Percentiles rank a stretch among this genome's conserved stretches.
phyloP scores from a whole-genome alignment of 2,329 filamentous ascomycete species.

The Escovopsis sp. region DNA sequence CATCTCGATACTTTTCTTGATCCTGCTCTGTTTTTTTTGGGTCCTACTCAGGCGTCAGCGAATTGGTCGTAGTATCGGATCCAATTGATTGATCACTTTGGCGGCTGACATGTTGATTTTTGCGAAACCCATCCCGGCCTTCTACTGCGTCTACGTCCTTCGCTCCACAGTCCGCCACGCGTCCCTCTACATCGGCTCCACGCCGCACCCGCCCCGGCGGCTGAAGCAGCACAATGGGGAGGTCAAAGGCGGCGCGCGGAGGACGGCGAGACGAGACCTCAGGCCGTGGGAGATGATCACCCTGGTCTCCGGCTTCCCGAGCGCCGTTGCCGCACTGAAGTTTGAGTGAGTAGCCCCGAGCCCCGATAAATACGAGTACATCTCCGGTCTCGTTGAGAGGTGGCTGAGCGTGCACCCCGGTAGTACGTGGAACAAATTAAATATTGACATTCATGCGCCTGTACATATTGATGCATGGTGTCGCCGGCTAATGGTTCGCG shows the following conservation, averaged over 20 bases:
- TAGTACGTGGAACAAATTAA: no score
- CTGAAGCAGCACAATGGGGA: conserved; percentile 86
- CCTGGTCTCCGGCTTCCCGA: conserved; percentile 78
- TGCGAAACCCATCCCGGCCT: conserved; percentile 56
- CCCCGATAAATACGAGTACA: no score
- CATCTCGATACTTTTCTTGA: no score
- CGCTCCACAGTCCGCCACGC: conserved; percentile 62
- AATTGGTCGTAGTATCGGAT: no score
- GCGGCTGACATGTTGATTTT: conserved; percentile 24
- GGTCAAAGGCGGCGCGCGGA: conserved; percentile 63
- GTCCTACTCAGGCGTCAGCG: no score
- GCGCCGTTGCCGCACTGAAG: conserved; percentile 73
- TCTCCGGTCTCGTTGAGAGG: no score
- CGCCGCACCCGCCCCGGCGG: conserved; percentile 72
- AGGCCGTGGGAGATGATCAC: conserved; percentile 87
- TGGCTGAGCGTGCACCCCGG: no score
- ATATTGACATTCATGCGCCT: no score
- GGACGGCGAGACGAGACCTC: conserved; percentile 52
- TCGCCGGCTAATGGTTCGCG: no score
- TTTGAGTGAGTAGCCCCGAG: conserved; percentile 56
- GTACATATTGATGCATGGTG: no score
- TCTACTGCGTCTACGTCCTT: conserved; percentile 88
- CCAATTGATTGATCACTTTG: no score
- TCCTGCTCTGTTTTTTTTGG: no score
- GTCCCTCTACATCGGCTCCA: conserved; percentile 79